phyloP scores from a whole-genome alignment of 225 moss, liverwort and hornwort genomes.

The Rhytidiadelphus loreus region DNA sequence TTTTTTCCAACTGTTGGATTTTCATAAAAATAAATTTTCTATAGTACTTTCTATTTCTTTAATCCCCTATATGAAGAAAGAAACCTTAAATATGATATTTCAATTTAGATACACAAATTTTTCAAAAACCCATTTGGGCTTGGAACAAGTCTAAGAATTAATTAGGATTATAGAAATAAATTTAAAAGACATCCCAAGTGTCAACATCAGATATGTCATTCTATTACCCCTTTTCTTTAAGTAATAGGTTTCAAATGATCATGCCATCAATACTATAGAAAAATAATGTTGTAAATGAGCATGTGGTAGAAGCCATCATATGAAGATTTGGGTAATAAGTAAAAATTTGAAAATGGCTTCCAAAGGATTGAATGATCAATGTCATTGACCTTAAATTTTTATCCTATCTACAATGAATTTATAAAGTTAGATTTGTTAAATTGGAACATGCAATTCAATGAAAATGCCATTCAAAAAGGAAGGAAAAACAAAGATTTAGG shows the following conservation, averaged over 20 bases:
- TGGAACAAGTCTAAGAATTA: neutral
- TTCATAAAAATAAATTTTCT: fast-evolving
- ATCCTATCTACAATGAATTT: neutral
- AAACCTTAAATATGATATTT: neutral
- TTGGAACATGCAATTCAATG: neutral
- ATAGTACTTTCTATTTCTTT: neutral
- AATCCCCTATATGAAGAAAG: too few relatives aligned
- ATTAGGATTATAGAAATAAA: too few relatives aligned
- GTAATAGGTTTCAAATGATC: neutral
- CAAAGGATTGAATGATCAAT: neutral
- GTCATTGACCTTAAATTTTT: neutral
- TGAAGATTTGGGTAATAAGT: fast-evolving
- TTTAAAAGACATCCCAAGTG: neutral
- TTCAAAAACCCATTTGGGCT: neutral
- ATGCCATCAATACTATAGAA: neutral
- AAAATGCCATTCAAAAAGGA: fast-evolving
- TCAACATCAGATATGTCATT: neutral
- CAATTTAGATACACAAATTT: neutral
- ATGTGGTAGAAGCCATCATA: fast-evolving
- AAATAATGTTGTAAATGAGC: fast-evolving
- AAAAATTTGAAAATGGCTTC: too few relatives aligned
- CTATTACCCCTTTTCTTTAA: fast-evolving
- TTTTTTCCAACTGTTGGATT: too few relatives aligned
- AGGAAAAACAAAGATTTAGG: neutral
- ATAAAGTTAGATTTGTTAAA: neutral